Evolutionary conservation across 2,329 filamentous ascomycete species (phyloP), one percentile per base, ranked within the genome.

Genomic region (Tympanopsis confertula): DNA sequence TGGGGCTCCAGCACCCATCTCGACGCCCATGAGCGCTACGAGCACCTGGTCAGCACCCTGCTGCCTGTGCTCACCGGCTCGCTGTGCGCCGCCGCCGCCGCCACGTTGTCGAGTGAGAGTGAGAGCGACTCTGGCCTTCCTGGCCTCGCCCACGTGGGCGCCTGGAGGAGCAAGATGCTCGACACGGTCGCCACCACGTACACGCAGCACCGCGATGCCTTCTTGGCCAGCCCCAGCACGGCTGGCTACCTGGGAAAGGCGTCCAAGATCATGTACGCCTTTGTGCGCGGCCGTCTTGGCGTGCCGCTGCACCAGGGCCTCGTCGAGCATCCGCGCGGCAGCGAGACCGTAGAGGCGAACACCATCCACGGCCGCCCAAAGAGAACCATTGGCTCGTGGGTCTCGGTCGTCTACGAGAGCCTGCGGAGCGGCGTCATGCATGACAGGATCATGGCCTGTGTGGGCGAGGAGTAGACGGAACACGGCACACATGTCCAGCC

Each of bases 211-310:
- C 53, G 41, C 53, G 54, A 37, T 52, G 55, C 28, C 14, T 45
- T 39, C 26, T 26, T 43, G 5, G 24, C 20, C 15, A 19, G 39
- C 14, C 37, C 24, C 13, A 35, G 42, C 18, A 41, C 44, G 12
- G 26, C 40, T 1, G 18, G 19, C 4, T 47, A 54, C 29, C 51
- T 62, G 2, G 53, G 59, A 20, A 35, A 39, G 5, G 49, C 51
- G 4, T 55, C 57, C 5, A 42, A 42, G 22, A 44, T 36, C 2
- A 40, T 62, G 15, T 64, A 63, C 45, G 35, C 29, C 3, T 57
- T 54, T 39, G 55, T 63, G 5, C 53, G 60, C 2, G 41, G 46
- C 7, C 49, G 50, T 4, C 47, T 63, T 14, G 43, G 40, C 2
- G 48, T 63, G 2, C 48, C 51, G 19, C 43, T 54, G 24, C 43